A percentile compares a stretch with the other conserved stretches of the same genome.
phyloP scores from a whole-genome alignment of 805 yeast genomes.

The Scheffersomyces spartinae region DNA sequence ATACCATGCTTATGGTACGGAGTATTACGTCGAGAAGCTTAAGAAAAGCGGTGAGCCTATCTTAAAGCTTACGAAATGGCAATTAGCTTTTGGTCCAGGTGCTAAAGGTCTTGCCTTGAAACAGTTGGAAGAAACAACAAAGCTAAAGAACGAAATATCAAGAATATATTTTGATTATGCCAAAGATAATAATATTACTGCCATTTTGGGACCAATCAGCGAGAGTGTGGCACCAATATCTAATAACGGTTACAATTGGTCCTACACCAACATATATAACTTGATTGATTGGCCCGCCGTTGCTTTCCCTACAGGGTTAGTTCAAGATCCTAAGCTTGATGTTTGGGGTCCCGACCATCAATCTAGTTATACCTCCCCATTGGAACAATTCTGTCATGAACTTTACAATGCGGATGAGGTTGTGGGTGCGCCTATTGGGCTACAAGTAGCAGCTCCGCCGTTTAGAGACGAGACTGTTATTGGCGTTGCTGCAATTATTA shows the following conservation, averaged over 20 bases:
- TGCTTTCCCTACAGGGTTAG: conserved; percentile 30
- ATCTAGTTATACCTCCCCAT: too few species aligned
- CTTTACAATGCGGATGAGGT: conserved; percentile 38
- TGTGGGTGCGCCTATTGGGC: conserved; percentile 42
- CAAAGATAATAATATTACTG: conserved; percentile 25
- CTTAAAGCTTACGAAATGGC: conserved; percentile 29
- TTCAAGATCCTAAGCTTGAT: conserved; percentile 30
- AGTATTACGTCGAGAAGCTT: conserved; percentile 19
- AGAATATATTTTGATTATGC: conserved; percentile 24
- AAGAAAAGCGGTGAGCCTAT: conserved; percentile 32
- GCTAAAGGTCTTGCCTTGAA: conserved; percentile 12
- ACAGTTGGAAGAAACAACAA: conserved; percentile 26
- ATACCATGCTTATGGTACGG: conserved; percentile 31
- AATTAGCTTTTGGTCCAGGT: conserved; percentile 29
- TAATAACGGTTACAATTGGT: conserved; percentile 30
- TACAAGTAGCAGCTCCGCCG: conserved; percentile 43
- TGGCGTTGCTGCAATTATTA: conserved; percentile 31
- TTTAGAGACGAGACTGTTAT: conserved; percentile 47
- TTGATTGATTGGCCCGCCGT: conserved; percentile 31
- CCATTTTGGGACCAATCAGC: conserved; percentile 28
- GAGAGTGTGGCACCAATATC: conserved; percentile 32
- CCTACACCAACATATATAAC: conserved; percentile 33
- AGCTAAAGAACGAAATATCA: conserved; percentile 23
- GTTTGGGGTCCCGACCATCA: too few species aligned
- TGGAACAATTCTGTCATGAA: too few species aligned